Base-by-base conservation (phyloP, 2,329 filamentous ascomycete genomes). In the Chrysoporthe puriensis region DNA sequence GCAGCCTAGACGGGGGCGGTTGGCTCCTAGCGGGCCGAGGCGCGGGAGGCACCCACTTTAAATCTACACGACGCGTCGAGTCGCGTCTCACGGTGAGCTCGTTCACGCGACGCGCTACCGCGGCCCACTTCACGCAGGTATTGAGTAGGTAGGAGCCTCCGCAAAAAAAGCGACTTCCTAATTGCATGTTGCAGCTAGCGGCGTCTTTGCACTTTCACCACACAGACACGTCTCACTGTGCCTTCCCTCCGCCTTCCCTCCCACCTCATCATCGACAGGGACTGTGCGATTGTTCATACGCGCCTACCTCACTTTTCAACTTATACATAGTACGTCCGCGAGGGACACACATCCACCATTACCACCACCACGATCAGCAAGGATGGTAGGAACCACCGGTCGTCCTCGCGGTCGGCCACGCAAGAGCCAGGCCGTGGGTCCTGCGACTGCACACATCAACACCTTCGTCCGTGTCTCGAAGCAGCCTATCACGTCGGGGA, bases 381-480 rank as follows among this genome's bases (percentile, higher is more conserved):
- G 13, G 59, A 70, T 70, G 68, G 62, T 59, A 62, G 66, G 66
- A 44, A 40, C 61, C 42, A 62, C 58, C 21, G 56, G 62, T 56
- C 62, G 62, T 34, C 52, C 52, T 50, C 54, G 68, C 36, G 68
- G 62, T 21, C 66, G 68, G n/a, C 68, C 66, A 46, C 68, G 68
- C 65, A 70, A 68, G 62, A 62, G 14, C 32, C 60, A 54, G 8
- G 46, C 21, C 42, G 66, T 21, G 26, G 36, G 50, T 4, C 2
- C 62, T 9, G 52, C 63, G 43, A 46, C 61, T 62, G 52, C 77
- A 9, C 74, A 50, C 70, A 84, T 86, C 65, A 77, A 74, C 76
- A 79, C 71, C 73, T 86, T 85, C 72, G 73, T 80, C 58, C 83
- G 83, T 64, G 75, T 85, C 60, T 84, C 83, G 44, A 86, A 86